Percentiles rank a stretch among this genome's conserved stretches.
These are phyloP conservation scores for Datisca glomerata DNA, from an alignment of 306 rosid species.

Conservation along the genomic window DNA sequence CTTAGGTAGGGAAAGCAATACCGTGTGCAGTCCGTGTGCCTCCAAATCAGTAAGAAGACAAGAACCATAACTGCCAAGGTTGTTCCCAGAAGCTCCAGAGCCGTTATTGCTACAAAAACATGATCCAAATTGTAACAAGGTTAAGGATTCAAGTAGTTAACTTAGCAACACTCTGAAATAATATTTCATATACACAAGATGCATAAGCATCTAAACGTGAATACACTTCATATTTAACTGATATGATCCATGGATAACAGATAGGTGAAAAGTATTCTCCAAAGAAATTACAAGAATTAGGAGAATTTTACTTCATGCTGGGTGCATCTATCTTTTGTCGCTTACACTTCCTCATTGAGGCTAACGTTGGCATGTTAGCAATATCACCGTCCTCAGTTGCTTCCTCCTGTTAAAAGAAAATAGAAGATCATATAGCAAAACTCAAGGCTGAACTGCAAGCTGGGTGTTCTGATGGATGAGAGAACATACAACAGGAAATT, in stretches of 20 bases:
- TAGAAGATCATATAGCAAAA: not conserved
- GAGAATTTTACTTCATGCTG: slow-evolving; percentile 8
- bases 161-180: not conserved
- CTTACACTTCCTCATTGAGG: slow-evolving; percentile 19
- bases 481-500: slow-evolving; percentile 34
- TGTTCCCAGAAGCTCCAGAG: slow-evolving; percentile 4
- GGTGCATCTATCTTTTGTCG: slow-evolving; percentile 20
- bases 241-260: not conserved
- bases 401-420: not conserved
- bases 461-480: slow-evolving; percentile 11
- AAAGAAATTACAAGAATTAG: not conserved
- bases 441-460: slow-evolving; percentile 7
- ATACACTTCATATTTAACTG: not conserved
- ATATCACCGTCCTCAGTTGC: slow-evolving; percentile 15
- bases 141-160: not conserved
- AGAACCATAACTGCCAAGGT: slow-evolving; percentile 14
- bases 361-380: slow-evolving; percentile 8
- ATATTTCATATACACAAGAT: not conserved
- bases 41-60: slow-evolving; percentile 6
- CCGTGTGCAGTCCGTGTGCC: slow-evolving; percentile 5
- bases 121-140: not conserved
- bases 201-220: not conserved
- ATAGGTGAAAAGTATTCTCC: not conserved
- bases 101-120: slow-evolving; percentile 12
- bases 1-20: not conserved